Base-by-base conservation (phyloP, 352 stramenopile species). In the Phytopythium kandeliae region DNA sequence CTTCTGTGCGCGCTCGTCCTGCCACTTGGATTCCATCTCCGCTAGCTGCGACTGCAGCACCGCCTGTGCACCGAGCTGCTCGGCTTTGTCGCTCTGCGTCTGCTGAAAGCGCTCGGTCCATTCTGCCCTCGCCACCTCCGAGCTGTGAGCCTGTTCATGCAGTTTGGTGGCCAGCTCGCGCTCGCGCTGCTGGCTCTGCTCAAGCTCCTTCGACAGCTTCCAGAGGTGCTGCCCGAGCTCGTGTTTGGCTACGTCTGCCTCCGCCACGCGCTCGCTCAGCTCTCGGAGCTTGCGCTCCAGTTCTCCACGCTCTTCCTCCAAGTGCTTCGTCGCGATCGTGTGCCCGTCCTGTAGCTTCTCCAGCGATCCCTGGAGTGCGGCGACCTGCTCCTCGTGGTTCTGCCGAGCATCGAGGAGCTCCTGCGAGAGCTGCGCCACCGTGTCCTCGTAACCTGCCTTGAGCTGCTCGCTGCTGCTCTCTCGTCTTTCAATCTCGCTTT, bases 181-280 rank as follows among this genome's bases (percentile, higher is more conserved):
- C 51, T 86, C 72, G 16, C 64, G 68, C 11, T 62, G 41, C 22
- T 68, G 58, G 22, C 61, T 60, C 9, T 54, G 63, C 22, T 84
- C 68, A 0, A 57, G 36, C 25, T 78, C 68, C 44, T 84, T 76
- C 0, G 72, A 80, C 13, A 71, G 58, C 33, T 73, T 74, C 74
- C 77, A 86, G 22, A 89, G 53, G 40, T 89, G 72, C 34, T 81
- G 68, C 0, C 69, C 74, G 1, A 89, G 65, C 15, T 89, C 72
- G 26, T 85, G 74, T 37, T 89, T 73, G 4, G 54, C 57, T 22
- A 59, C 46, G 16, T 73, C 64, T 43, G 60, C 44, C 25, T 53
- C 19, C 4, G 25, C 21, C 15, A 53, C 4, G 0, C 47, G 47
- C 17, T 43, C 33, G 47, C 44, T 53, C 15, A 53, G 2, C 7